Evolutionary conservation across 192 early-diverging fungal genomes (phyloP), one percentile per base, ranked within the genome.

Genomic region (Mortierella antarctica): DNA sequence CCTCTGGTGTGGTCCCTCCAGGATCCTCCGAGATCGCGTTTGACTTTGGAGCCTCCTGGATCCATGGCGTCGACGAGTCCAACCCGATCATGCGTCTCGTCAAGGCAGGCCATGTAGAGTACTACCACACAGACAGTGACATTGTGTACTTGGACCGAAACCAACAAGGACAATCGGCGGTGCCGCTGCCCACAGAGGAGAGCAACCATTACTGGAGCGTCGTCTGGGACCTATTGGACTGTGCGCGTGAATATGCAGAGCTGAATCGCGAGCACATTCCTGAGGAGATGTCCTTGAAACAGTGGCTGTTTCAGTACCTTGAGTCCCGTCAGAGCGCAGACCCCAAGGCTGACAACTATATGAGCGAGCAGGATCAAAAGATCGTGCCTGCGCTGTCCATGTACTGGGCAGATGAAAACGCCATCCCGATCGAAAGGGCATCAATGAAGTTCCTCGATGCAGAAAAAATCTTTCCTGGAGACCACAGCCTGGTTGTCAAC

Each of bases 361-460:
- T 73, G 70, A 55, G 50, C 10, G 65, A 62, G 14, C n/a, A 57
- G 41, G 23, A 48, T 8, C 67, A 59, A 49, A 31, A 23, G 14
- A 41, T 47, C 31, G 57, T 82, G 5, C 66, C 42, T 0, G 62
- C 61, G 31, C 46, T 82, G 21, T 15, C 62, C 44, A 63, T 65
- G 66, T 73, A 73, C 20, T 82, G 70, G 71, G 70, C 79, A 7
- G 79, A 74, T 31, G 71, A 73, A 39, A 76, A 83, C 69, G 81
- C 81, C 5, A 74, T 76, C 21, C 68, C 71, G 17, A 6, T 75
- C 39, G 74, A 74, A 15, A 47, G 31, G 23, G 72, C 62, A 23
- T 71, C 81, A 0, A 58, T 83, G 50, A 83, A 83, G 53, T 83
- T 71, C n/a, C 61, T 83, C 55, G 81, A 83, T 65, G 62, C 81